These are phyloP conservation scores for Lentinula lateritia DNA, from an alignment of 768 basidiomycete species.

Conservation along the genomic window DNA sequence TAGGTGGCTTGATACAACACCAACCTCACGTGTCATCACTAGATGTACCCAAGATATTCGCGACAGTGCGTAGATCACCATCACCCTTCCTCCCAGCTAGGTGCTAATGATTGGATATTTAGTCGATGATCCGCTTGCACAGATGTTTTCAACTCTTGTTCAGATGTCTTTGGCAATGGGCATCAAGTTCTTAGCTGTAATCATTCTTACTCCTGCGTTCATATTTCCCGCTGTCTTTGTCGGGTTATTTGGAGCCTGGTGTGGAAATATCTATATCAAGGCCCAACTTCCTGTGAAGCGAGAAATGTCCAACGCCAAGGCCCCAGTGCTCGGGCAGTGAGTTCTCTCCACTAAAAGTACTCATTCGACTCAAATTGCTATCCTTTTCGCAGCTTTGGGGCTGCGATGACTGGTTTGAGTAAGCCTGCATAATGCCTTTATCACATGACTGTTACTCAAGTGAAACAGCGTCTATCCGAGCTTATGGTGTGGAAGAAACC, in stretches of 20 bases:
- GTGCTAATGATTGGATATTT: slow-evolving; percentile 12
- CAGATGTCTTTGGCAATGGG: slow-evolving; percentile 29
- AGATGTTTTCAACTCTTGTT: slow-evolving; percentile 21
- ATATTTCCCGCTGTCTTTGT: slow-evolving; percentile 40
- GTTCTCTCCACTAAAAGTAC: slow-evolving; percentile 17
- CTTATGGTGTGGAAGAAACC: slow-evolving; percentile 37
- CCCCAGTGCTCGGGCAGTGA: slow-evolving; percentile 19
- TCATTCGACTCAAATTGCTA: neutral
- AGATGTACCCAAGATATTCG: slow-evolving; percentile 63
- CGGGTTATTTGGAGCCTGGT: slow-evolving; percentile 35
- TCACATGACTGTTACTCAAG: neutral
- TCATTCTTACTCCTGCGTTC: slow-evolving; percentile 41
- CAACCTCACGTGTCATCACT: slow-evolving; percentile 50
- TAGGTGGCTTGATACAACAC: slow-evolving; percentile 47
- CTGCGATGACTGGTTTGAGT: slow-evolving; percentile 37
- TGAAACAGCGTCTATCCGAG: slow-evolving; percentile 31
- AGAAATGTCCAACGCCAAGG: slow-evolving; percentile 7
- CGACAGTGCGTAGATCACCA: neutral
- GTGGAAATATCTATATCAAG: slow-evolving; percentile 40
- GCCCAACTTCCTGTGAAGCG: slow-evolving; percentile 46
- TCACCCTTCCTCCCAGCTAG: no score
- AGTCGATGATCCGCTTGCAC: slow-evolving; percentile 44
- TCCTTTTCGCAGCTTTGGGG: slow-evolving; percentile 23
- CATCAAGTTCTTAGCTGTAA: slow-evolving; percentile 37
- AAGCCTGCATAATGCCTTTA: neutral